Conservation (phyloP, 306 rosid species). For the Casuarina equisetifolia region DNA sequence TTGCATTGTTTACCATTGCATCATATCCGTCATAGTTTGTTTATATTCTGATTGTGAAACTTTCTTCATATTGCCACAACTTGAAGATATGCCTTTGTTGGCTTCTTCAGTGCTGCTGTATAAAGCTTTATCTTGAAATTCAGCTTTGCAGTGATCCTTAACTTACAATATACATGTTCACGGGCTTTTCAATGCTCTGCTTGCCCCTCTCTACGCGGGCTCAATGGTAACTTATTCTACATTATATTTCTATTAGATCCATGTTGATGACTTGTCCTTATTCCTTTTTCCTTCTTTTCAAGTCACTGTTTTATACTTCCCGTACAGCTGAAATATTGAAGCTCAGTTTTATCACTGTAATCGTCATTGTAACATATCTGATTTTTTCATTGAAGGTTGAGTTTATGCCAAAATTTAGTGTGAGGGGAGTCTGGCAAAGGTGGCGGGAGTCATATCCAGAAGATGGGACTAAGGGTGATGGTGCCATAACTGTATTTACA, state of each 20-base stretch:
- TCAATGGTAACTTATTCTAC: conserved; percentile 62
- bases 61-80: conserved; percentile 17
- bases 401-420: conserved; percentile 93
- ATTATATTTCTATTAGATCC: background rate
- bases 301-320: background rate
- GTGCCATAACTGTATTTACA: conserved; percentile 72
- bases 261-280: conserved; percentile 9
- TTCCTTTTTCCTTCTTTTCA: background rate
- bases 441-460: conserved; percentile 91
- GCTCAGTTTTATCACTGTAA: background rate
- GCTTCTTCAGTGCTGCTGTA: conserved; percentile 21
- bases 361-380: conserved; percentile 27
- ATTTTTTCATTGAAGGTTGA: conserved; percentile 72
- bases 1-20: conserved; percentile 89
- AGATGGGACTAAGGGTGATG: conserved; percentile 53
- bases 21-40: conserved; percentile 68
- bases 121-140: conserved; percentile 23
- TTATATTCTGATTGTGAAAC: conserved; percentile 6
- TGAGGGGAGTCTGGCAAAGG: conserved; percentile 88
- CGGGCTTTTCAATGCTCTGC: conserved; percentile 87
- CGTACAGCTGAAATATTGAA: background rate
- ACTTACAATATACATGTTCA: conserved; percentile 72
- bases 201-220: conserved; percentile 87
- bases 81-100: conserved; percentile 14
- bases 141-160: conserved; percentile 48